Percentiles rank a stretch among this genome's conserved stretches.
phyloP scores from a whole-genome alignment of 129 eudicot species.

The Tagetes patula region DNA sequence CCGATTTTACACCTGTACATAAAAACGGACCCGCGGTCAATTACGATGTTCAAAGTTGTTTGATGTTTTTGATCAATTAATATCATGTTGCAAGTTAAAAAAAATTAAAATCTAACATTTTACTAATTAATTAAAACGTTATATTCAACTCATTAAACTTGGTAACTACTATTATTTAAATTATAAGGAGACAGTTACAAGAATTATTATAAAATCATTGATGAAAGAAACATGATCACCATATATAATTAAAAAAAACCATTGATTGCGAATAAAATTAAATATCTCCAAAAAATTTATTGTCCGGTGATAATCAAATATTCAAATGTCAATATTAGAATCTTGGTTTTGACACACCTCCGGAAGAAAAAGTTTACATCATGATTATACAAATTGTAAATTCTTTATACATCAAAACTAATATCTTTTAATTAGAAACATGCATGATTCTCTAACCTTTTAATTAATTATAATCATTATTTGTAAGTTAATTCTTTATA shows the following conservation, averaged over 20 bases:
- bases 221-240: constrained; percentile 23
- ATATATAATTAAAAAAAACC: constrained; percentile 11
- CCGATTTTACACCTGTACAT: constrained; percentile 56
- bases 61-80: neutral
- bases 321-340: neutral
- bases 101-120: neutral
- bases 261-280: constrained; percentile 4
- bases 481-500: no score
- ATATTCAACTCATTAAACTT: neutral
- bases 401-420: no score
- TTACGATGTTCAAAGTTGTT: neutral
- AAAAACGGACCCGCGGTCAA: neutral
- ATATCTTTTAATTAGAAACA: no score
- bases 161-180: constrained; percentile 16
- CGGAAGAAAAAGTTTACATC: neutral
- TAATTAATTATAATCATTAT: no score
- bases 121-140: neutral
- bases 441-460: no score
- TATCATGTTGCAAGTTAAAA: constrained; percentile 7
- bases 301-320: neutral
- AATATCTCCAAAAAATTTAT: neutral
- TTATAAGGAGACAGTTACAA: neutral
- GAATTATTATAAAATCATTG: constrained; percentile 9
- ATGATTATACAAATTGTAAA: no score
- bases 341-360: neutral